Evolutionary conservation across 73 alveolate species (phyloP), one percentile per base, ranked within the genome.

Genomic region (Paramecium primaurelia): DNA sequence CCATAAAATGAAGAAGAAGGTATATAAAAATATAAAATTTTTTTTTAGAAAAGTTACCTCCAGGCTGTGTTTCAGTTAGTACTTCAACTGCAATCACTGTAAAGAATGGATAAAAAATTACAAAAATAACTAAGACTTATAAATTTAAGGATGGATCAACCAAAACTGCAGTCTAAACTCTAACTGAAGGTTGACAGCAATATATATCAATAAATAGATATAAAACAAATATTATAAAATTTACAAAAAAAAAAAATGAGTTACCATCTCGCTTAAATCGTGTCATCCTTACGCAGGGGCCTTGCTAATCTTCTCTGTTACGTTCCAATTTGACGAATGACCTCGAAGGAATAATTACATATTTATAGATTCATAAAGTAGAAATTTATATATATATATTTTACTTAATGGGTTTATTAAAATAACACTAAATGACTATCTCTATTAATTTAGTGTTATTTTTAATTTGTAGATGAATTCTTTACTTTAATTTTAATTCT

Each of bases 261-360:
- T 77, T 80, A 80, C 91, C 91, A 80, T 80, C 91, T 80, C 75
- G 77, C 91, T 80, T 80, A 80, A 80, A 95, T 99, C 99, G 99
- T 97, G 99, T 97, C 99, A 98, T 98, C 99, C 99, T 98, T 98
- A 99, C 99, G 99, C 99, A 98, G 99, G 99, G 99, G 99, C 99
- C 99, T 97, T 98, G 99, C 99, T 98, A 98, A 98, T 98, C 99
- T 98, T 98, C 99, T 97, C 99, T 98, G 99, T 98, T 97, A 96
- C 99, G 99, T 98, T 98, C 99, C 99, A 97, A 98, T 98, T 98
- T 98, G 77, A 80, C 77, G 91, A 77, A 80, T 80, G 77, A 45
- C 91, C 91, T n/a, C n/a, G n/a, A n/a, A n/a, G n/a, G n/a, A n/a
- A 20, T 3, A 1, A 16, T 26, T 45, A 47, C 8, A 1, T 9